Evolutionary conservation across 108 stramenopile genomes (phyloP), one percentile per base, ranked within the genome.

Genomic region (Fragilariopsis cylindrus): DNA sequence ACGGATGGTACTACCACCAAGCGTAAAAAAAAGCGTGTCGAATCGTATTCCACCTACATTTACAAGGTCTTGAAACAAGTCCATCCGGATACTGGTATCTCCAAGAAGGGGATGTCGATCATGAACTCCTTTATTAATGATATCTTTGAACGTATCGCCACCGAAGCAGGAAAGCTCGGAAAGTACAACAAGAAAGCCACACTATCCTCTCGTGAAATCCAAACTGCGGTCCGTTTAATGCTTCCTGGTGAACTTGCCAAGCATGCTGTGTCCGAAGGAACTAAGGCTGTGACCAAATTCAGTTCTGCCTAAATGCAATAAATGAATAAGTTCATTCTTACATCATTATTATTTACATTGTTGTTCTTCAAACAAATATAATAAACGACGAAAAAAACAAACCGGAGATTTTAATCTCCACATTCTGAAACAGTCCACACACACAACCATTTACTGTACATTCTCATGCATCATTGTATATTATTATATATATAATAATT

Each of bases 121-220:
- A 90, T 96, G 95, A 94, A 94, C 91, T 94, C 93, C 52, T 95
- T 95, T 83, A 92, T 96, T 88, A 92, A 94, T 85, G 92, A 96
- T 88, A 86, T 96, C 81, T 93, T 94, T 83, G 95, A 92, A 86
- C 90, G 93, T 65, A 89, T 97, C 71, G 94, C 93, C 69, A 80
- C 81, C 9, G 95, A 96, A 85, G 92, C 96, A 54, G 93, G 92
- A 63, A 92, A 92, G 87, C 84, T 94, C 39, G 81, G 86, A 73
- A 90, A 88, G 15, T 96, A 92, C 92, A 95, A 92, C 91, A 94
- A 95, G 87, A 97, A 97, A 92, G 87, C 90, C 54, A 97, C 96
- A 50, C 84, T 97, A 50, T 87, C 85, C 69, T 91, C 92, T 41
- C 88, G 92, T 66, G 96, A 97, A 81, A 88, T 97, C 71, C 96